Base-by-base conservation (phyloP, 2,329 filamentous ascomycete genomes). In the Aaosphaeria arxii region DNA sequence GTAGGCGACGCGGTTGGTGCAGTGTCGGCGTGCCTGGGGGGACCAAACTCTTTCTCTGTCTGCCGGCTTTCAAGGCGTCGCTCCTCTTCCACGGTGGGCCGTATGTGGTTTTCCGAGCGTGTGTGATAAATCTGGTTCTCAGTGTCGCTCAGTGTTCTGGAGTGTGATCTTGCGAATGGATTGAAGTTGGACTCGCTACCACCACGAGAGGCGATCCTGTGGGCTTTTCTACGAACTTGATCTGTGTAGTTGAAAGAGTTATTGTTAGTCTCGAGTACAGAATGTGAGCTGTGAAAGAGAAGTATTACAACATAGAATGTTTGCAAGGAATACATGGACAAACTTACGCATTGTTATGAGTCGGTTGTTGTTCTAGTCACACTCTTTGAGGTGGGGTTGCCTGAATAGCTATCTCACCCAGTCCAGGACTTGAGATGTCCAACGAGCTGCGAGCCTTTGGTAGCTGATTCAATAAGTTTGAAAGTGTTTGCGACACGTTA, bases 191-290 rank as follows among this genome's bases (percentile, higher is more conserved):
- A 41, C 11, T 61, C 61, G 47, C 59, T 57, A 5, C 55, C 53
- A 5, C 52, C 51, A 13, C 51, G 54, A 43, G 64, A 68, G n/a
- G 68, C 68, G 40, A 61, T 56, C 46, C 65, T 64, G 58, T 67
- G 60, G 46, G 68, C 68, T 46, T 69, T 59, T 38, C 59, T 64
- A 48, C 66, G 61, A 57, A 71, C 62, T 13, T 64, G 44, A 44
- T 71, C 68, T 71, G 57, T 29, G 41, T 51, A 41, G 17, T 24
- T 24, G 17, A 24, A 24, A 24, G 6, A 30, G 35, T 6, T 40
- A 24, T 39, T 24, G 40, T 46, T 36, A 46, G 45, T 42, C 33
- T 31, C 17, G 17, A 24, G 17, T 24, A 24, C 17, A 24, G 3
- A 1, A 24, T 24, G n/a, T 24, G 43, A 28, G 43, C 17, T 5